Evolutionary conservation across 176 grass and related monocot species (phyloP).

Genomic region (Ampelocalamus luodianensis): DNA sequence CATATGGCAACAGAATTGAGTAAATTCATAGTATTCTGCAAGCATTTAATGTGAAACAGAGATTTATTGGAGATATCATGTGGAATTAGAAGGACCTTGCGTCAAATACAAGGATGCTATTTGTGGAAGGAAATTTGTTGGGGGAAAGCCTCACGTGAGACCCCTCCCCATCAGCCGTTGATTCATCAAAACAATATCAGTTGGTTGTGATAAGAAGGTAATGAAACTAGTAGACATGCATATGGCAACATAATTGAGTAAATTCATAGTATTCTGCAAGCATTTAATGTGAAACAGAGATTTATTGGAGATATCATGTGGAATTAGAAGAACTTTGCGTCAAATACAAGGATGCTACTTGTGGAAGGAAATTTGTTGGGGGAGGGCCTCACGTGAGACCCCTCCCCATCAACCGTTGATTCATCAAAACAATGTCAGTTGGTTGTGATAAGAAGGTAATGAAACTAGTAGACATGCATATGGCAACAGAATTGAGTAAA

Average conservation of each 20-base stretch:
- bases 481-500: neutral
- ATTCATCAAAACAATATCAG: neutral
- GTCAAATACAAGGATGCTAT: neutral
- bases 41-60: neutral
- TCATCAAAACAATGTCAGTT: neutral
- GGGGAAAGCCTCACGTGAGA: no score
- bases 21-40: neutral
- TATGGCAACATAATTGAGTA: neutral
- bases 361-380: no score
- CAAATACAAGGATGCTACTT: neutral
- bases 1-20: neutral
- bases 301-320: neutral
- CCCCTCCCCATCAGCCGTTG: no score
- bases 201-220: slow-evolving; percentile 11
- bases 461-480: neutral
- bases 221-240: slow-evolving; percentile 1
- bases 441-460: slow-evolving; percentile 4
- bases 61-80: neutral
- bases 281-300: neutral
- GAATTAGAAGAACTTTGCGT: neutral
- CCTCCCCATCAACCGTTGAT: no score
- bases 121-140: no score
- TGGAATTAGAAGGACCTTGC: neutral
- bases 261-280: neutral
- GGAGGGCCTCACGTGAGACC: no score